Evolutionary conservation across 2,329 filamentous ascomycete genomes (phyloP), one percentile per base, ranked within the genome.

Genomic region (Coleophoma eucalyptorum): DNA sequence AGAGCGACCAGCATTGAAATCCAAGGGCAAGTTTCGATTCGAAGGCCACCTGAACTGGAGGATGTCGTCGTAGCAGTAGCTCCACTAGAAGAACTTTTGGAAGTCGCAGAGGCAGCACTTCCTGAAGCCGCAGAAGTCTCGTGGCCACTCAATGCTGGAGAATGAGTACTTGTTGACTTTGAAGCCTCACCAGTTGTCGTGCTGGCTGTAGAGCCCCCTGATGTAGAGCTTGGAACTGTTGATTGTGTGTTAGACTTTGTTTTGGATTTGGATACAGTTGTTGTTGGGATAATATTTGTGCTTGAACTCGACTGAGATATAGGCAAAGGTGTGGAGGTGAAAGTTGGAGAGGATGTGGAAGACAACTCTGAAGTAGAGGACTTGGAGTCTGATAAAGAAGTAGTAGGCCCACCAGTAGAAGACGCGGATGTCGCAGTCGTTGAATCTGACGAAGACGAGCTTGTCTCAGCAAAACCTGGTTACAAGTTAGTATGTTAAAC

Each of bases 61-160:
- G 33, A 31, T 7, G 54, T 51, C 15, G 54, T 20, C 4, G 38
- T n/a, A n/a, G 48, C 35, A 35, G 55, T 51, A 3, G 48, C 21
- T 8, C 20, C 42, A 15, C 20, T 10, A 16, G 42, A 16, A 44
- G 42, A 44, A 8, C 26, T 26, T 26, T 8, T 8, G 26, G 26
- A 26, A 19, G 50, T 41, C 16, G 46, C 13, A 8, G 50, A 37
- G 21, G 51, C 38, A 35, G 50, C 48, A 15, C 49, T 37, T 21
- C 56, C 57, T 19, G 60, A 61, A 19, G 62, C 57, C 31, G 58
- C 55, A 5, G 65, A 55, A 13, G 69, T 68, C 50, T 69, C 66
- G 48, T 72, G 67, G 31, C 71, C 69, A 50, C 65, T 65, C 18
- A 71, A 58, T 2, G 70, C 72, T 7, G 63, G 60, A 21, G 34